Evolutionary conservation across 2,329 filamentous ascomycete species (phyloP), one percentile per base, ranked within the genome.

Genomic region (Cordyceps fumosorosea): DNA sequence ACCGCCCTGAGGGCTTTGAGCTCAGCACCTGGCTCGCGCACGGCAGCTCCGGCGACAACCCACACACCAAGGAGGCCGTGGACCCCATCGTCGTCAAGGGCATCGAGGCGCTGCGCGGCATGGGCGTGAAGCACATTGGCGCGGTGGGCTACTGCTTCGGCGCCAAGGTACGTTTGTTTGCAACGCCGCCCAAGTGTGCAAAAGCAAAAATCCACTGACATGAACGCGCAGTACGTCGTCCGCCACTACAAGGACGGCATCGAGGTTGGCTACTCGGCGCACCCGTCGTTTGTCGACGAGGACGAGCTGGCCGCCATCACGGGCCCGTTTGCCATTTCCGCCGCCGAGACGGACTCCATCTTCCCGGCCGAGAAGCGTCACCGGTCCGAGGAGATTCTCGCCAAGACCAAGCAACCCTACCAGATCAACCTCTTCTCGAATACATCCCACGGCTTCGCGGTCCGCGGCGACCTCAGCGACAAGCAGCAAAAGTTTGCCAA

Each of bases 361-460:
- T 86, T 89, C 76, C 77, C 84, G 0, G 71, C 78, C 1, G 77
- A 80, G 29, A 80, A 82, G 68, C 80, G 87, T 42, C 74, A 80
- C 65, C 74, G 80, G 69, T 81, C 83, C 3, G 87, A 90, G 72
- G 79, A 80, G 29, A 80, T 88, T 32, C 78, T 91, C 50, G 70
- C 72, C 37, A 74, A 80, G 58, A 81, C 80, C 32, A 75, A 74
- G 3, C 73, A 79, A 62, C 75, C 85, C 8, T 93, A 87, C 75
- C 87, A 91, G 72, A 81, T 92, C 63, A 85, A 80, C 65, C 74
- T 93, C 48, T 93, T 87, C 78, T 83, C 84, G 18, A 84, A 83
- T 44, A 87, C 89, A 7, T 72, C 77, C 64, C 90, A 95, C 70
- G 90, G 90, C 0, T 95, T 93, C 68, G 87, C 85, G 18, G 87